Evolutionary conservation across 2,329 filamentous ascomycete genomes (phyloP).

Genomic region (Neofusicoccum laricinum): DNA sequence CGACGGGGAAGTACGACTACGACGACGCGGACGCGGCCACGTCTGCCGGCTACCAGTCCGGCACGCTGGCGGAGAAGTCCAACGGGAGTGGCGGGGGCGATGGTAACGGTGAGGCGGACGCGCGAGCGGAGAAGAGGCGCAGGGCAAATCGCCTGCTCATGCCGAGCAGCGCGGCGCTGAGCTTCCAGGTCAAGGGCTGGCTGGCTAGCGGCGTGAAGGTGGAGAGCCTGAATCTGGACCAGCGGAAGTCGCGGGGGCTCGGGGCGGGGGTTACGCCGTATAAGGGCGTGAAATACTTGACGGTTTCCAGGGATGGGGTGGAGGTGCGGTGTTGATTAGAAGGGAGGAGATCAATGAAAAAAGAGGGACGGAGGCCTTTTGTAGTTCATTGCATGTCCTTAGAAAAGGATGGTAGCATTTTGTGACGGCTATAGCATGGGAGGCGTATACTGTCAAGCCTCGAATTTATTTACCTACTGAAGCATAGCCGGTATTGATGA

Average conservation of each 20-base stretch:
- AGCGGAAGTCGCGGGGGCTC: constrained; percentile 79
- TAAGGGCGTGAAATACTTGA: constrained; percentile 97
- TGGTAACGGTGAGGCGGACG: constrained; percentile 36
- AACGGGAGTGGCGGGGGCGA: constrained; percentile 39
- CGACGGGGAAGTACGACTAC: constrained; percentile 29
- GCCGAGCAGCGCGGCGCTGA: constrained; percentile 46
- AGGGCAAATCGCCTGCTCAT: constrained; percentile 56
- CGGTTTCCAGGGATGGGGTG: constrained; percentile 59
- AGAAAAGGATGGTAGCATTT: too few relatives aligned
- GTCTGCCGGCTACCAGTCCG: constrained; percentile 28
- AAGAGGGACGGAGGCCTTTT: neutral
- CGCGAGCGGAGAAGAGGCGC: constrained; percentile 43
- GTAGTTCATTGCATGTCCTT: too few relatives aligned
- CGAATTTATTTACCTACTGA: neutral
- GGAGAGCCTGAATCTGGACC: constrained; percentile 60
- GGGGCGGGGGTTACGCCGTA: constrained; percentile 90
- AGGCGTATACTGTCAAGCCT: neutral
- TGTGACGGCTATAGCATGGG: neutral
- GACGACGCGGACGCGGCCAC: constrained; percentile 20
- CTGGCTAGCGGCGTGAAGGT: constrained; percentile 63
- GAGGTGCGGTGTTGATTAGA: constrained; percentile 41
- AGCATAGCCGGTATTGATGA: neutral
- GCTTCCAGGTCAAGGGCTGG: constrained; percentile 60
- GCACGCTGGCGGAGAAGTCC: constrained; percentile 23
- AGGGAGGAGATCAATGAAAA: neutral